Conservation (phyloP, 192 early-diverging fungal species). For the Coemansia sp. region DNA sequence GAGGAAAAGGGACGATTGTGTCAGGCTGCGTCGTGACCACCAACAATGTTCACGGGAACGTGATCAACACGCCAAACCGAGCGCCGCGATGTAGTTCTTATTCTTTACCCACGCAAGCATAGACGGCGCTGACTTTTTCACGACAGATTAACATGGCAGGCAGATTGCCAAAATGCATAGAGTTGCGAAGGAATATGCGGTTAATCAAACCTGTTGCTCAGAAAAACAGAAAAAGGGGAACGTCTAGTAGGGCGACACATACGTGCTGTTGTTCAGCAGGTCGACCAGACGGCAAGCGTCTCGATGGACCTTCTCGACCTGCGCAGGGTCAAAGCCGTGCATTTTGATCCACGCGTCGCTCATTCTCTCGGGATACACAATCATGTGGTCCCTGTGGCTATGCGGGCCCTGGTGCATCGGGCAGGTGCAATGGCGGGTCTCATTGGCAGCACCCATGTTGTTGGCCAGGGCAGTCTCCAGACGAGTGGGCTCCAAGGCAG, state of each 20-base stretch:
- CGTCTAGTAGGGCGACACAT: slow-evolving; percentile 39
- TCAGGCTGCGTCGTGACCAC: no score
- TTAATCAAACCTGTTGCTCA: no score
- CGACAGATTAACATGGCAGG: no score
- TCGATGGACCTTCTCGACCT: slow-evolving; percentile 23
- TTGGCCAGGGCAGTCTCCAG: slow-evolving; percentile 1
- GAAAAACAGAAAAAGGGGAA: slow-evolving; percentile 1
- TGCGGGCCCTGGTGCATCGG: background rate
- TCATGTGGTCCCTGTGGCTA: background rate
- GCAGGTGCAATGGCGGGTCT: background rate
- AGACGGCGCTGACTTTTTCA: no score
- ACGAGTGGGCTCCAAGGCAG: slow-evolving; percentile 7
- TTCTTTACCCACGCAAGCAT: no score
- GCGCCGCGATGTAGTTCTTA: no score
- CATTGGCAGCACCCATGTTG: background rate
- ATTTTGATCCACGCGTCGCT: slow-evolving; percentile 33
- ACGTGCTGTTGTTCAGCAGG: slow-evolving; percentile 45
- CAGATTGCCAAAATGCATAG: no score
- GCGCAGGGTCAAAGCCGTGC: slow-evolving; percentile 37
- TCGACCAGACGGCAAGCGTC: slow-evolving; percentile 35
- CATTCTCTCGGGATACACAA: slow-evolving; percentile 35
- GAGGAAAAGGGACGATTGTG: no score
- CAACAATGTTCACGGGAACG: no score
- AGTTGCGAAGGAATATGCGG: no score
- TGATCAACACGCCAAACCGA: no score